phyloP scores from a whole-genome alignment of 2,329 filamentous ascomycete species.

The Pseudogymnoascus sp. region DNA sequence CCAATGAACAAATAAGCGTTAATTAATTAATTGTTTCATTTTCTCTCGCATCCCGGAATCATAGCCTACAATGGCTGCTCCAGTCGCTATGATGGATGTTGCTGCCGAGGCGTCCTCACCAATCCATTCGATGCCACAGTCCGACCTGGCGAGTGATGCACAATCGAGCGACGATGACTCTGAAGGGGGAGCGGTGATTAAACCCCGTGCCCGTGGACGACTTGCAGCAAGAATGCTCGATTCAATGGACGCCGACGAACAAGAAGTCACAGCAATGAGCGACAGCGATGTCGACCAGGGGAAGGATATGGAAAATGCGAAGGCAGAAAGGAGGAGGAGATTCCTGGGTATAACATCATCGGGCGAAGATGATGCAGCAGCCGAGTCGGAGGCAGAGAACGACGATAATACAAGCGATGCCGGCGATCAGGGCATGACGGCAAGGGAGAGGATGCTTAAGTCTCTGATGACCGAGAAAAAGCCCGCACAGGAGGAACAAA shows the following conservation, averaged over 20 bases:
- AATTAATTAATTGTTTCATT: not conserved
- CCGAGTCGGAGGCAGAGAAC: not conserved
- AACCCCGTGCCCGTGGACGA: constrained; percentile 1
- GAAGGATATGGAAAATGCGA: constrained; percentile 1
- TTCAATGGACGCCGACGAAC: not conserved
- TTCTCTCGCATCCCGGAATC: not conserved
- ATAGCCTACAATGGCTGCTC: not conserved
- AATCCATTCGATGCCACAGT: not conserved
- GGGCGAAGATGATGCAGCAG: constrained; percentile 1
- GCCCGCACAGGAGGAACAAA: not conserved
- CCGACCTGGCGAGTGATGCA: not conserved
- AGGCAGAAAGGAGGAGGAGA: not conserved
- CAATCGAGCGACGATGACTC: not conserved
- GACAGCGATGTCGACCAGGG: not conserved
- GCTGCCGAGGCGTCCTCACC: not conserved
- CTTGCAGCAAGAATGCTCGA: constrained; percentile 3
- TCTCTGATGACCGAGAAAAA: not conserved
- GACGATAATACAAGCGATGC: not conserved
- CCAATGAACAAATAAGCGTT: not conserved
- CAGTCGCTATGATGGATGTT: not conserved
- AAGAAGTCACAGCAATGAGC: not conserved
- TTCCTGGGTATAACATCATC: constrained; percentile 3
- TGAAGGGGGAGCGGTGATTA: not conserved
- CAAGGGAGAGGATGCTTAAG: constrained; percentile 2
- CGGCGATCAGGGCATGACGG: not conserved